These are phyloP conservation scores for Eucalyptus tenuipes DNA, from an alignment of 345 rosid species.

Conservation along the genomic window DNA sequence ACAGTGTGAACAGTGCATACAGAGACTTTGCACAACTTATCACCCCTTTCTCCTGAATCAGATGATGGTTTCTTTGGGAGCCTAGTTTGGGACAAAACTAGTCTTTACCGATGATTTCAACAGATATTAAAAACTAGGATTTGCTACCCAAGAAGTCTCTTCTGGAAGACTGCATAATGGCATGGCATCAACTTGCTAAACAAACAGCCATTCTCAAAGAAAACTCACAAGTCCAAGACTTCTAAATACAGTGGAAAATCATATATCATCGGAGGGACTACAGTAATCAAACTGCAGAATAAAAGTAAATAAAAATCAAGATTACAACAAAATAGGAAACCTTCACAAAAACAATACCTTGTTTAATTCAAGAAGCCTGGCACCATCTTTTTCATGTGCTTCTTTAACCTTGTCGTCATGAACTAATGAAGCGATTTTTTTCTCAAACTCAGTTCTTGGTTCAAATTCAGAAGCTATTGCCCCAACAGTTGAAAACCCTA, in stretches of 20 bases:
- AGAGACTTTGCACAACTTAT: neutral
- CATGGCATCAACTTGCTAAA: neutral
- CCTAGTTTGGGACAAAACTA: neutral
- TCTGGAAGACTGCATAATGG: neutral
- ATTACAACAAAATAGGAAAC: neutral
- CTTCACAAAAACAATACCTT: slow-evolving; percentile 25
- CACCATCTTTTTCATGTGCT: slow-evolving; percentile 80
- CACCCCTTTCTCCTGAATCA: neutral
- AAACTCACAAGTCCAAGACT: neutral
- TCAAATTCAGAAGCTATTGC: slow-evolving; percentile 90
- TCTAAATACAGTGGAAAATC: neutral
- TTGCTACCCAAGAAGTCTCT: neutral
- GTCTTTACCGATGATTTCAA: neutral
- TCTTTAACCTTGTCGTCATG: slow-evolving; percentile 44
- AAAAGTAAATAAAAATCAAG: neutral
- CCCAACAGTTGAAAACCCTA: slow-evolving; percentile 81
- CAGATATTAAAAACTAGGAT: neutral
- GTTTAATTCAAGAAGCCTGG: slow-evolving; percentile 76
- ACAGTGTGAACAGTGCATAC: neutral
- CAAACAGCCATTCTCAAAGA: neutral
- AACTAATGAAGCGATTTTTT: slow-evolving; percentile 70
- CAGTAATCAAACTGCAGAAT: neutral
- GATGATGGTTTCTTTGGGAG: neutral
- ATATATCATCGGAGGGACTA: neutral
- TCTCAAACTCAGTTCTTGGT: slow-evolving; percentile 91